Evolutionary conservation across 2,329 filamentous ascomycete species (phyloP).

Genomic region (Penicillium occitanis): DNA sequence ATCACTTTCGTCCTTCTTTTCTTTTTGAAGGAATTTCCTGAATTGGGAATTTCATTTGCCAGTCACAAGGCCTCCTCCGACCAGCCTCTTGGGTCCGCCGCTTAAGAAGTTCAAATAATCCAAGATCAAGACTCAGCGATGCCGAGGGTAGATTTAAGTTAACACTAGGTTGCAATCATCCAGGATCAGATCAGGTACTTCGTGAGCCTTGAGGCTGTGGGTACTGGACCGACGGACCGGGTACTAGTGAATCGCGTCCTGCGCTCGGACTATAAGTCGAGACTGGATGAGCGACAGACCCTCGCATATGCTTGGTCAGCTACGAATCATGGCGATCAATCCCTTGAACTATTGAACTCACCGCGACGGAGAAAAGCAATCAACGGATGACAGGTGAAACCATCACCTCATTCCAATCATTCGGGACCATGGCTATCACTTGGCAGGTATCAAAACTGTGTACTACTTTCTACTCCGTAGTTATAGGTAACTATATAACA

Average conservation of each 20-base stretch:
- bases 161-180: not conserved
- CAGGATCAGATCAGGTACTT: constrained; percentile 1
- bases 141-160: not conserved
- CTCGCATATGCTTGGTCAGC: not conserved
- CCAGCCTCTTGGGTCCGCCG: not conserved
- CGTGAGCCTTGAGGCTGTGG: not conserved
- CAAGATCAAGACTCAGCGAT: not conserved
- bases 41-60: too few species aligned
- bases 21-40: not conserved
- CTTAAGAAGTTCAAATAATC: not conserved
- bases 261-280: not conserved
- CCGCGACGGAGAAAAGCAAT: not conserved
- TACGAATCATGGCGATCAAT: not conserved
- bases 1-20: not conserved
- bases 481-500: not conserved
- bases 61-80: not conserved
- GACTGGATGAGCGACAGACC: not conserved
- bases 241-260: not conserved
- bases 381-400: constrained; percentile 4
- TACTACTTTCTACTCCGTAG: not conserved
- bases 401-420: not conserved
- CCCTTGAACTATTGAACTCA: not conserved
- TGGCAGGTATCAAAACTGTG: not conserved
- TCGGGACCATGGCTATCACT: not conserved
- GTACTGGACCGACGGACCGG: not conserved